These are phyloP conservation scores for California macrophylla DNA, from an alignment of 441 rosid species.

Conservation along the genomic window DNA sequence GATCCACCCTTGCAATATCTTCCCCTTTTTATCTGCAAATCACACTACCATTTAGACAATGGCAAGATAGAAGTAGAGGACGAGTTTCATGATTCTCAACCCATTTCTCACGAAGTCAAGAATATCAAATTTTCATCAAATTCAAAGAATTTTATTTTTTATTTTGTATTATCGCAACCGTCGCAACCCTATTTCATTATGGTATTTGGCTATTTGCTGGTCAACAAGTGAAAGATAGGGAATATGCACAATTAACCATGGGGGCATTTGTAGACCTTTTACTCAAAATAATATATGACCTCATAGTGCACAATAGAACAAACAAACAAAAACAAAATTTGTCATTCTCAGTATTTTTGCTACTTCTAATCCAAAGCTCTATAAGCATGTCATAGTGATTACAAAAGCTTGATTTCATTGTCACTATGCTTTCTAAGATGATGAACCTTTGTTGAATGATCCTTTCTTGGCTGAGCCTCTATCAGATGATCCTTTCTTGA, in stretches of 20 bases:
- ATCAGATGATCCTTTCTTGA: constrained; percentile 23
- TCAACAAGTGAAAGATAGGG: neutral
- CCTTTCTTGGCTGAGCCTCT: constrained; percentile 10
- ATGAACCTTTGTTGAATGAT: neutral
- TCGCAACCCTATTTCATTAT: too few species aligned
- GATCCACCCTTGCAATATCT: too few species aligned
- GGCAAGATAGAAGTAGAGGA: too few species aligned
- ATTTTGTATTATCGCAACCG: too few species aligned
- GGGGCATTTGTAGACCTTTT: neutral
- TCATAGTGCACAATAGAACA: neutral
- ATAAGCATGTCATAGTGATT: neutral
- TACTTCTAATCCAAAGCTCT: neutral
- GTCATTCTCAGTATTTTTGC: neutral
- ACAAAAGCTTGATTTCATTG: neutral
- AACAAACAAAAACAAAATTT: neutral
- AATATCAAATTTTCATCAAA: too few species aligned
- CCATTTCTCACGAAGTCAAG: too few species aligned
- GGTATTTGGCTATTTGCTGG: too few species aligned
- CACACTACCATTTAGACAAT: too few species aligned
- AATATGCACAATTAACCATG: neutral
- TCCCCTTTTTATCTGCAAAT: too few species aligned
- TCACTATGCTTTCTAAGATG: neutral
- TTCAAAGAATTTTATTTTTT: too few species aligned
- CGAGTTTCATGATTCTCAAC: too few species aligned
- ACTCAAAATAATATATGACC: neutral